These are phyloP conservation scores for Penicillium paxilli DNA, from an alignment of 495 filamentous ascomycete species.

Conservation along the genomic window DNA sequence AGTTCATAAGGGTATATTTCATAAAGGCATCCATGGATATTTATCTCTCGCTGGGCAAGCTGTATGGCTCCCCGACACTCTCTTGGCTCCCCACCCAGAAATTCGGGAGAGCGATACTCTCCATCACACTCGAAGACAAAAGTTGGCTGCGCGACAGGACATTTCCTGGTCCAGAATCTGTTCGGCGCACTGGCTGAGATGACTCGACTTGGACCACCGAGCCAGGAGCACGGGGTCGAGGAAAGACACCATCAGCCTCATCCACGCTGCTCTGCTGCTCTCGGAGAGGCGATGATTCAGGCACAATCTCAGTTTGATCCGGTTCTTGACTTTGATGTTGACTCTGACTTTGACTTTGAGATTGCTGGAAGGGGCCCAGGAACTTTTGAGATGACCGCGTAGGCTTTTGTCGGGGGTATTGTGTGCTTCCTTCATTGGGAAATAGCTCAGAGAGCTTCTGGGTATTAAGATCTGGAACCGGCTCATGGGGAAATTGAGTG, in stretches of 20 bases:
- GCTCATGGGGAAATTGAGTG: constrained; percentile 46
- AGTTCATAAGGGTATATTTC: constrained; percentile 2
- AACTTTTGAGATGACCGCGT: background rate
- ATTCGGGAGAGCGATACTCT: constrained; percentile 43
- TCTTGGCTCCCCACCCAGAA: constrained; percentile 47
- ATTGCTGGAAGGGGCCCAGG: constrained; percentile 20
- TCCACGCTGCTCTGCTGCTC: constrained; percentile 13
- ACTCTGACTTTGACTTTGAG: constrained; percentile 21
- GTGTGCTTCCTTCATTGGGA: constrained; percentile 30
- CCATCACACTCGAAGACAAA: constrained; percentile 48
- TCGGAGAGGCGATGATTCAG: constrained; percentile 41
- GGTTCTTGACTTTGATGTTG: constrained; percentile 2
- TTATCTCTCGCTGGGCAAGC: constrained; percentile 14
- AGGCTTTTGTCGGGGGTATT: constrained; percentile 8
- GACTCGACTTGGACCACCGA: constrained; percentile 46
- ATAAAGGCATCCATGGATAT: background rate
- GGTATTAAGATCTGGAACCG: constrained; percentile 42
- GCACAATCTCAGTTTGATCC: constrained; percentile 38
- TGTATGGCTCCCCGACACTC: constrained; percentile 46
- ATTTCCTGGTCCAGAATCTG: constrained; percentile 15
- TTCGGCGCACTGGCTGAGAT: constrained; percentile 40
- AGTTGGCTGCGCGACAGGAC: constrained; percentile 40
- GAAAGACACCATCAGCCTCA: constrained; percentile 14
- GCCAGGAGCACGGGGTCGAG: constrained; percentile 20
- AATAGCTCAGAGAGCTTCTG: constrained; percentile 47